A percentile compares a stretch with the other conserved stretches of the same genome.
Evolutionary conservation across 202 grass and related monocot genomes (phyloP).

Genomic region (Hordeum pubiflorum): DNA sequence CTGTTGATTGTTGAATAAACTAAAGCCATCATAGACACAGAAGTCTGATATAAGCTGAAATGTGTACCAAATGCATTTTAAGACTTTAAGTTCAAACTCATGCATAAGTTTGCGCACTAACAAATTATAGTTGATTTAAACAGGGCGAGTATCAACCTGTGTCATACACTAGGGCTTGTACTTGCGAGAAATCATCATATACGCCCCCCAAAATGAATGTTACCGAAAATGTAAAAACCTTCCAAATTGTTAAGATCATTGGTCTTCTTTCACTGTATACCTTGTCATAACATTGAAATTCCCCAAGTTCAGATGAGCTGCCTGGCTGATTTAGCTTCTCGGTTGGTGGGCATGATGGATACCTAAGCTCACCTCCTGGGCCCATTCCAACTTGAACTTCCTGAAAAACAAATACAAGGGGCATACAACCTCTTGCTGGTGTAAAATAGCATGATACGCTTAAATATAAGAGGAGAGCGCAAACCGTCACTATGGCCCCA

Average conservation of each 20-base stretch:
- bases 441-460: background rate
- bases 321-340: conserved; percentile 45
- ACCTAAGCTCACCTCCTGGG: conserved; percentile 74
- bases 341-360: conserved; percentile 56
- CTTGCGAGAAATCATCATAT: conserved; percentile 1
- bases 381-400: conserved; percentile 86
- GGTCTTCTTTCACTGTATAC: conserved; percentile 16
- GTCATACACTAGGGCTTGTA: background rate
- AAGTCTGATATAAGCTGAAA: conserved; percentile 16
- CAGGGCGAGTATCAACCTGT: background rate
- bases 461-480: conserved; percentile 27
- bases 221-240: background rate
- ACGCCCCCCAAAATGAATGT: background rate
- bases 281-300: conserved; percentile 86
- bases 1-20: background rate
- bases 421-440: conserved; percentile 3
- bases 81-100: background rate
- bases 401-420: conserved; percentile 25
- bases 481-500: conserved; percentile 55
- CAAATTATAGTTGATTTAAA: conserved; percentile 4
- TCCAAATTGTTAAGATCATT: background rate
- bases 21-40: background rate
- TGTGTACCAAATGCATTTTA: background rate
- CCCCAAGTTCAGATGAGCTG: conserved; percentile 42
- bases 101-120: background rate